These are phyloP conservation scores for Dacryopinax primogenitus DNA, from an alignment of 768 basidiomycete genomes.

Conservation along the genomic window DNA sequence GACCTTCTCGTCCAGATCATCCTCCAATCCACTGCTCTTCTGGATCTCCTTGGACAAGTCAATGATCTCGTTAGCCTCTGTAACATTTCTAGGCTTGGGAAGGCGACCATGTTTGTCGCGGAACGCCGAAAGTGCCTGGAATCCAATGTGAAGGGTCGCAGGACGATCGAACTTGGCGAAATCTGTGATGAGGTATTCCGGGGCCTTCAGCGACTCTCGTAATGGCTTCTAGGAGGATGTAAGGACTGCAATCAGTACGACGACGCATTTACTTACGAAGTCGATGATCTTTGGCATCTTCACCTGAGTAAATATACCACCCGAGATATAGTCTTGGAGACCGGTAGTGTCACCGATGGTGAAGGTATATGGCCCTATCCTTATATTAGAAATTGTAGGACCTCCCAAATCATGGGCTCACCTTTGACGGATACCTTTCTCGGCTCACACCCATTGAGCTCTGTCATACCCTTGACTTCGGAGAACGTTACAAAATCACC, in stretches of 20 bases:
- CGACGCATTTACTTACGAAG: conserved; percentile 50
- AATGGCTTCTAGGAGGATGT: conserved; percentile 64
- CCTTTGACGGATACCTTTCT: conserved; percentile 83
- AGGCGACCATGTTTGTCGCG: conserved; percentile 47
- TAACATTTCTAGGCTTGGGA: conserved; percentile 68
- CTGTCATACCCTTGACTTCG: conserved; percentile 90
- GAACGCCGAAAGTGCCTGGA: conserved; percentile 85
- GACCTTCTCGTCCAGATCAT: conserved; percentile 58
- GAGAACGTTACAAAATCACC: conserved; percentile 95
- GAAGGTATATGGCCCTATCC: conserved; percentile 79
- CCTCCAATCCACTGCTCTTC: conserved; percentile 38
- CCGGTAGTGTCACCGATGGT: conserved; percentile 81
- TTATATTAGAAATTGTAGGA: background rate
- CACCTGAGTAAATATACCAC: conserved; percentile 94
- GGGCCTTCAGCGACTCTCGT: conserved; percentile 62
- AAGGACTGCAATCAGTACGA: conserved; percentile 11
- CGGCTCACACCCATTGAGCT: conserved; percentile 81
- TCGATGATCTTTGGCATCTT: conserved; percentile 96
- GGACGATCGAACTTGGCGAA: conserved; percentile 96
- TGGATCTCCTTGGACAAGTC: conserved; percentile 60
- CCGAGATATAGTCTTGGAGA: conserved; percentile 62
- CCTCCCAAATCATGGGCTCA: conserved; percentile 14
- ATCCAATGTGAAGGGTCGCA: conserved; percentile 77
- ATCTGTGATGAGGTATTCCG: conserved; percentile 88
- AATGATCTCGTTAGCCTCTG: conserved; percentile 65